A percentile compares a stretch with the other conserved stretches of the same genome.
These are phyloP conservation scores for Globisporangium ultimum DNA, from an alignment of 352 stramenopile genomes.

Conservation along the genomic window DNA sequence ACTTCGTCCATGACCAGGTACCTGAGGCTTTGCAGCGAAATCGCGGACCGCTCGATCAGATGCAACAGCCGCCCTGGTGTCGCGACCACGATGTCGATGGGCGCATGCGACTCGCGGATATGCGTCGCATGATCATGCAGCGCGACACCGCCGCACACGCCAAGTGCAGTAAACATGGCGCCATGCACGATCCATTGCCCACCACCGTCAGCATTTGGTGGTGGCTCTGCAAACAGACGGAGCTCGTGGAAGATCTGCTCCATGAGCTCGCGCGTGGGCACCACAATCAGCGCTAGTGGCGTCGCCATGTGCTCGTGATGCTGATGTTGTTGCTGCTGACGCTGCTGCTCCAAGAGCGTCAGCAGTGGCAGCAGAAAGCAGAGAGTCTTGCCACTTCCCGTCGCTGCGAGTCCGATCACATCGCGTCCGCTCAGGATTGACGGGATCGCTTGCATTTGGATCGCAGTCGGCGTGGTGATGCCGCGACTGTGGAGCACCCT, in stretches of 20 bases:
- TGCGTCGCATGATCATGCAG: slow-evolving; percentile 28
- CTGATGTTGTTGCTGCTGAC: slow-evolving; percentile 13
- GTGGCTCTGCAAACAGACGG: slow-evolving; percentile 16
- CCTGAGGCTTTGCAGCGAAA: slow-evolving; percentile 30
- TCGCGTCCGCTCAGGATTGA: slow-evolving; percentile 82
- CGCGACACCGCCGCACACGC: slow-evolving; percentile 43
- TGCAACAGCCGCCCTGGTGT: slow-evolving; percentile 63
- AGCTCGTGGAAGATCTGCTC: slow-evolving; percentile 91
- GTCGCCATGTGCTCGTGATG: background rate
- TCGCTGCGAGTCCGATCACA: slow-evolving; percentile 92
- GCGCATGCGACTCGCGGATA: slow-evolving; percentile 26
- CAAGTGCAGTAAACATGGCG: slow-evolving; percentile 22
- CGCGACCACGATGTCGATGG: slow-evolving; percentile 33
- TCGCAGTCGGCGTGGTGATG: slow-evolving; percentile 90
- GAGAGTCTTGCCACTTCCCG: slow-evolving; percentile 95
- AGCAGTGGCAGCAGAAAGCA: slow-evolving; percentile 94
- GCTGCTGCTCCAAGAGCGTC: slow-evolving; percentile 29
- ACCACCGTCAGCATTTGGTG: slow-evolving; percentile 19
- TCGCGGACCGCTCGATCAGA: slow-evolving; percentile 22
- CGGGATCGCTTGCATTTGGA: slow-evolving; percentile 96
- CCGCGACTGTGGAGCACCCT: slow-evolving; percentile 28
- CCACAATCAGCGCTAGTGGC: slow-evolving; percentile 85
- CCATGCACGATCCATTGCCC: slow-evolving; percentile 37
- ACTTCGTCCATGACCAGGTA: slow-evolving; percentile 95
- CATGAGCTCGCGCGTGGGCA: slow-evolving; percentile 95